These are phyloP conservation scores for Dinochytrium kinnereticum DNA, from an alignment of 371 early-diverging fungal genomes.

Conservation along the genomic window DNA sequence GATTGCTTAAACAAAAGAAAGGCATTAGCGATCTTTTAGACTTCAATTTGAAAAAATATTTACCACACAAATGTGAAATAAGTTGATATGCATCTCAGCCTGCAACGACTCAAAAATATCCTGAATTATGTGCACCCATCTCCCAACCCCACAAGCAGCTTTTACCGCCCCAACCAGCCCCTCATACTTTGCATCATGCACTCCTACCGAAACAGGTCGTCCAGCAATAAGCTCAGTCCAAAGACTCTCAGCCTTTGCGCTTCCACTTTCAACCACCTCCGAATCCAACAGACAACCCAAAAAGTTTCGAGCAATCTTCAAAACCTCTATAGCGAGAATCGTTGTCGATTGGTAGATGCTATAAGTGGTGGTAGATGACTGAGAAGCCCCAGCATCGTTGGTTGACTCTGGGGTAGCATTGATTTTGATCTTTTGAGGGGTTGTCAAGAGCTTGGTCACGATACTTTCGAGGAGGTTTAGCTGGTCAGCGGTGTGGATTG, in stretches of 20 bases:
- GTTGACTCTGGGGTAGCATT: too few species aligned
- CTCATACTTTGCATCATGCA: neutral
- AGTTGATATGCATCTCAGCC: neutral
- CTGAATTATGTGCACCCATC: neutral
- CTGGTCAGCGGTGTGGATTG: neutral
- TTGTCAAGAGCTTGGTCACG: neutral
- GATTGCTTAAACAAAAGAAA: too few species aligned
- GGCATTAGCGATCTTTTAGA: too few species aligned
- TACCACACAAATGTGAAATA: slow-evolving; percentile 7
- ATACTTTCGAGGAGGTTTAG: neutral
- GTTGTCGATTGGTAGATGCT: too few species aligned
- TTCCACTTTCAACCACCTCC: neutral
- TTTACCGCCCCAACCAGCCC: neutral
- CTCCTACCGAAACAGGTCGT: neutral
- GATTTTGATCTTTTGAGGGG: neutral
- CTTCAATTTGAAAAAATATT: too few species aligned
- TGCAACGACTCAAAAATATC: neutral
- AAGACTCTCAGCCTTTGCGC: neutral
- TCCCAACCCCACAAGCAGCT: neutral
- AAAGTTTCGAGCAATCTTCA: neutral
- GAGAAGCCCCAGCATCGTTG: neutral
- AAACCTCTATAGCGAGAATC: neutral
- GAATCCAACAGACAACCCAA: slow-evolving; percentile 2
- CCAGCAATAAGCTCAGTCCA: neutral
- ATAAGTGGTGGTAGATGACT: too few species aligned